phyloP scores from a whole-genome alignment of 2,329 filamentous ascomycete species.

The Diaporthe citri region DNA sequence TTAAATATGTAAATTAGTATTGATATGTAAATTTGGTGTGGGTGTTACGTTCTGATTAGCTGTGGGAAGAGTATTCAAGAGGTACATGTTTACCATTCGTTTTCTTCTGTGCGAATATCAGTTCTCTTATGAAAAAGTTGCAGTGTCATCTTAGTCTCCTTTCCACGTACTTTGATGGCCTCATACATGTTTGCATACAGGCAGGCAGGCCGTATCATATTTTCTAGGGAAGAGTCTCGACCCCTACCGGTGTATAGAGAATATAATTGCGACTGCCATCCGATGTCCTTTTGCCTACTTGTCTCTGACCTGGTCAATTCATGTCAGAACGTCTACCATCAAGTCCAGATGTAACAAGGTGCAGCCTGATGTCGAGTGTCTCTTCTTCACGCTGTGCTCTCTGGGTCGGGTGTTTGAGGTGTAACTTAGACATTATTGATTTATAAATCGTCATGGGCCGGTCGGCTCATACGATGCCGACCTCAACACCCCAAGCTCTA shows the following conservation, averaged over 20 bases:
- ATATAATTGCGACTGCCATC: neutral
- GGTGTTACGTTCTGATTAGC: no score
- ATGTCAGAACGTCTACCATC: neutral
- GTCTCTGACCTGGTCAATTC: neutral
- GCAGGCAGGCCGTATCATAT: neutral
- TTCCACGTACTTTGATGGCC: neutral
- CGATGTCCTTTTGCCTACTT: no score
- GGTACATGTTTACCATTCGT: no score
- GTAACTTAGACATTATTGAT: constrained; percentile 23
- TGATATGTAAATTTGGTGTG: no score
- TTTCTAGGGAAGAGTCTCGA: neutral
- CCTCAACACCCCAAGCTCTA: neutral
- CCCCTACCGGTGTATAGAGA: neutral
- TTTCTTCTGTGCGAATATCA: no score
- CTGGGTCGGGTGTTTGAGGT: neutral
- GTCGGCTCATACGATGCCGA: constrained; percentile 10
- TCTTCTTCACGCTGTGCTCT: neutral
- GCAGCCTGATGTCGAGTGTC: no score
- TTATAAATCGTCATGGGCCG: constrained; percentile 11
- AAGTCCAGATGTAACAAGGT: neutral
- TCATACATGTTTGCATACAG: neutral
- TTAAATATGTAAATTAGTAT: no score
- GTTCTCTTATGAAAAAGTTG: no score
- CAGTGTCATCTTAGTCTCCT: no score
- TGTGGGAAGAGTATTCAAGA: no score